phyloP scores from a whole-genome alignment of 2,329 filamentous ascomycete genomes.

The Fusarium sulawesiense region DNA sequence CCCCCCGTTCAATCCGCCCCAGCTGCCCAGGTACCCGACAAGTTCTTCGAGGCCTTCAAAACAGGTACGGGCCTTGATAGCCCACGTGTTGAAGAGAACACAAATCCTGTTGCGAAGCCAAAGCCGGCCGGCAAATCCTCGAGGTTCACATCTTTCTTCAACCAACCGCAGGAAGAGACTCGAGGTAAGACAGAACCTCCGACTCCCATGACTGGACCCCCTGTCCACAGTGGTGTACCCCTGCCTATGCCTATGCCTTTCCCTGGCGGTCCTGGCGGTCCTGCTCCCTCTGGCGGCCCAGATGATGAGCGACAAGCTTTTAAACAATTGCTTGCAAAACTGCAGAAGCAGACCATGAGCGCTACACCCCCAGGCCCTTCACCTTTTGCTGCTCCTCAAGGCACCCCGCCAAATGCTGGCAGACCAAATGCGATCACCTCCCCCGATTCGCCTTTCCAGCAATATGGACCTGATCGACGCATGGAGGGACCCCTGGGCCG shows the following conservation, averaged over 20 bases:
- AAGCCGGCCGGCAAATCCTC: constrained; percentile 77
- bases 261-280: constrained; percentile 41
- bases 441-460: constrained; percentile 60
- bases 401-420: constrained; percentile 41
- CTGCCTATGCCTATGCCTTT: constrained; percentile 36
- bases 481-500: constrained; percentile 55
- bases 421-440: constrained; percentile 58
- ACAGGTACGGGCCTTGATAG: constrained; percentile 57
- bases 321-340: constrained; percentile 82
- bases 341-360: constrained; percentile 69
- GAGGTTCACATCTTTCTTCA: constrained; percentile 85
- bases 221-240: constrained; percentile 27
- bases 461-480: constrained; percentile 58
- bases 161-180: constrained; percentile 61
- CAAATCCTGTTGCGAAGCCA: constrained; percentile 58
- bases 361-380: constrained; percentile 60
- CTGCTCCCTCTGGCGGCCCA: constrained; percentile 52
- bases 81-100: constrained; percentile 63
- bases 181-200: constrained; percentile 62
- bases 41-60: constrained; percentile 76
- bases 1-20: constrained; percentile 69
- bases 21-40: constrained; percentile 77
- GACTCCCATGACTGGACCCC: constrained; percentile 53
- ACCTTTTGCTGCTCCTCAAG: constrained; percentile 57
- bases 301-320: constrained; percentile 88